Base-by-base conservation (phyloP, 163 green algal genomes). In the Volvox carteri region DNA sequence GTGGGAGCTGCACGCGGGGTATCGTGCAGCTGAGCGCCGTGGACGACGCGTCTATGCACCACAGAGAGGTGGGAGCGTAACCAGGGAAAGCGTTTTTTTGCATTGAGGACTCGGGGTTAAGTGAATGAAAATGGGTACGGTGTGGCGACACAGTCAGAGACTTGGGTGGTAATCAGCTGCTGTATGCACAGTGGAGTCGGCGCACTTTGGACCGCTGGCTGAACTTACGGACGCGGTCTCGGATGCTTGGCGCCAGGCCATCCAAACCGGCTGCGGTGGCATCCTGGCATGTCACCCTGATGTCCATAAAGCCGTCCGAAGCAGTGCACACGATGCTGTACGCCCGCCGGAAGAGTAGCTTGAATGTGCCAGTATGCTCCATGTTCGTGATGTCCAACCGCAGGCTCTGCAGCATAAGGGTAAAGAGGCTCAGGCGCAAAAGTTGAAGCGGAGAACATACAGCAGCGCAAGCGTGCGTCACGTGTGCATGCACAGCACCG, bases 291-390 rank as follows among this genome's bases (percentile, higher is more conserved):
- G 18, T 14, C 35, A 89, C 84, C 50, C 8, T 48, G 4, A 89
- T 30, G 12, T 37, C 4, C 25, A 54, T 67, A 11, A 30, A 28
- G 70, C 35, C 54, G 1, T 62, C n/a, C 8, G 52, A 48, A 0
- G 37, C 39, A 21, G 28, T 50, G 68, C 84, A 89, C 28, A 25
- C 52, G 0, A 83, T 50, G 21, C 14, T 9, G 52, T 65, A 89
- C 8, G 39, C 19, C 3, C 84, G 50, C 6, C 54, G 12, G 52
- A 70, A 89, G 6, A 42, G 12, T 6, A 89, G 6, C 50, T 19
- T 76, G n/a, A 89, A 89, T 25, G 41, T 23, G 70, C 84, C 72
- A 3, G 35, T 84, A 28, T 41, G 28, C n/a, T 70, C 72, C 72
- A 84, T 76, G n/a, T 58, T 19, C 4, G 54, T 50, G 7, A 81